A percentile compares a stretch with the other conserved stretches of the same genome.
Evolutionary conservation across 2,329 filamentous ascomycete genomes (phyloP).

Genomic region (Colletotrichum abscissum): DNA sequence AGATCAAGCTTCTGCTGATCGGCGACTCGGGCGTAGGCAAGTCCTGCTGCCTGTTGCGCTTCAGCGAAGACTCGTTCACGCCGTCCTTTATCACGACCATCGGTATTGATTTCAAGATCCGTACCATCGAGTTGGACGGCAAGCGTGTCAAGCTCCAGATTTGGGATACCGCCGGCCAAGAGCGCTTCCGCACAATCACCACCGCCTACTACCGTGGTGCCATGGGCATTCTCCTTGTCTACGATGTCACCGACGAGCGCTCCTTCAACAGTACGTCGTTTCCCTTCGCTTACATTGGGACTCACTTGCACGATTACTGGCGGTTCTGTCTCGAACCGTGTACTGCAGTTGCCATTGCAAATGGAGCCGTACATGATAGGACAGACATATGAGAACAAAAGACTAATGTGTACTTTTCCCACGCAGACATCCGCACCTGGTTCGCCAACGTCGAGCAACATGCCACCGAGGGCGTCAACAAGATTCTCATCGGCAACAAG

Average conservation of each 20-base stretch:
- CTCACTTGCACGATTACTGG: neutral
- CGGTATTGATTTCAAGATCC: slow-evolving; percentile 99
- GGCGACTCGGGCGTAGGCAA: slow-evolving; percentile 97
- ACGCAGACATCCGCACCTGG: slow-evolving; percentile 95
- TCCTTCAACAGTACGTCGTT: slow-evolving; percentile 86
- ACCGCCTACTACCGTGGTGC: slow-evolving; percentile 98
- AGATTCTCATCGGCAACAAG: slow-evolving; percentile 99
- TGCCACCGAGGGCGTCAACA: slow-evolving; percentile 98
- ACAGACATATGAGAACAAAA: slow-evolving; percentile 13
- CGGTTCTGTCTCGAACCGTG: neutral
- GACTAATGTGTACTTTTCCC: slow-evolving; percentile 38
- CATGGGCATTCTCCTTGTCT: slow-evolving; percentile 97
- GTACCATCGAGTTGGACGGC: slow-evolving; percentile 98
- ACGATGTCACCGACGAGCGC: slow-evolving; percentile 97
- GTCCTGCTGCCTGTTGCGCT: slow-evolving; percentile 95
- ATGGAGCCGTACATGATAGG: neutral
- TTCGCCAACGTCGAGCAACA: slow-evolving; percentile 99
- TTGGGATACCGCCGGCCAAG: slow-evolving; percentile 98
- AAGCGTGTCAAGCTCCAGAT: slow-evolving; percentile 99
- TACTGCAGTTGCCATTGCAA: neutral
- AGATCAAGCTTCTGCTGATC: slow-evolving; percentile 98
- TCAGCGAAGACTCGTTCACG: slow-evolving; percentile 97
- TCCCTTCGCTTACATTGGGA: neutral
- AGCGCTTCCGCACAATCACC: slow-evolving; percentile 98
- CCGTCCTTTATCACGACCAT: slow-evolving; percentile 99